Percentiles rank a stretch among this genome's conserved stretches.
phyloP scores from a whole-genome alignment of 2,329 filamentous ascomycete species.

The Epichloe brachyelytri region DNA sequence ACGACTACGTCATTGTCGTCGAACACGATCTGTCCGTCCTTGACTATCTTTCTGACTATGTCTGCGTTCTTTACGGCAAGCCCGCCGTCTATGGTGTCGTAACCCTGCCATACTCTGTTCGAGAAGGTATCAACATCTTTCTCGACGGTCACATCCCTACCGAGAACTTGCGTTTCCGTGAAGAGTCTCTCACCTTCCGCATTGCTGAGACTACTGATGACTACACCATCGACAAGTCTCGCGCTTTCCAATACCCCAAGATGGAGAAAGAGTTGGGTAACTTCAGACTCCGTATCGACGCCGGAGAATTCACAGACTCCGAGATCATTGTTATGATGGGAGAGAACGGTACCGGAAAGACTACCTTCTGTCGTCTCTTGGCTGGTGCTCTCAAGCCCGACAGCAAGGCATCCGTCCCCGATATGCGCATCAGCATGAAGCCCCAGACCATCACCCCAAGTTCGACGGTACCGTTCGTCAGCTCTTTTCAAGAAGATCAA shows the following conservation, averaged over 20 bases:
- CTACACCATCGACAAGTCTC: conserved; percentile 69
- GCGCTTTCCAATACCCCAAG: conserved; percentile 72
- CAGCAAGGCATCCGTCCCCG: conserved; percentile 60
- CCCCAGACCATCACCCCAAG: conserved; percentile 97
- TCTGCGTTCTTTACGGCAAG: conserved; percentile 92
- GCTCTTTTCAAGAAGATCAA: conserved; percentile 99
- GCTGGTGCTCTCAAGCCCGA: conserved; percentile 92
- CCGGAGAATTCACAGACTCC: conserved; percentile 87
- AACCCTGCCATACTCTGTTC: conserved; percentile 85
- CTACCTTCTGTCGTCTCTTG: conserved; percentile 93
- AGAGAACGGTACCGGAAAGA: conserved; percentile 98
- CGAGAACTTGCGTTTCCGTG: conserved; percentile 95
- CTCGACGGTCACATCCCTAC: conserved; percentile 95
- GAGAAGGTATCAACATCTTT: conserved; percentile 99
- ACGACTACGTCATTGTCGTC: conserved; percentile 96
- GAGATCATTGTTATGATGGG: conserved; percentile 99
- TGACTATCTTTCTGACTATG: conserved; percentile 96
- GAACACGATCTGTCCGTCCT: conserved; percentile 98
- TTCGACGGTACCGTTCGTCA: conserved; percentile 94
- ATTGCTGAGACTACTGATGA: conserved; percentile 84
- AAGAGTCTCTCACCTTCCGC: conserved; percentile 92
- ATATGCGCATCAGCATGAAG: conserved; percentile 99
- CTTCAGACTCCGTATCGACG: conserved; percentile 73
- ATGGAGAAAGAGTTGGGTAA: conserved; percentile 89
- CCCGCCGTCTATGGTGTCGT: conserved; percentile 97